phyloP scores from a whole-genome alignment of 352 stramenopile species.

The Paralagenidium karlingii region DNA sequence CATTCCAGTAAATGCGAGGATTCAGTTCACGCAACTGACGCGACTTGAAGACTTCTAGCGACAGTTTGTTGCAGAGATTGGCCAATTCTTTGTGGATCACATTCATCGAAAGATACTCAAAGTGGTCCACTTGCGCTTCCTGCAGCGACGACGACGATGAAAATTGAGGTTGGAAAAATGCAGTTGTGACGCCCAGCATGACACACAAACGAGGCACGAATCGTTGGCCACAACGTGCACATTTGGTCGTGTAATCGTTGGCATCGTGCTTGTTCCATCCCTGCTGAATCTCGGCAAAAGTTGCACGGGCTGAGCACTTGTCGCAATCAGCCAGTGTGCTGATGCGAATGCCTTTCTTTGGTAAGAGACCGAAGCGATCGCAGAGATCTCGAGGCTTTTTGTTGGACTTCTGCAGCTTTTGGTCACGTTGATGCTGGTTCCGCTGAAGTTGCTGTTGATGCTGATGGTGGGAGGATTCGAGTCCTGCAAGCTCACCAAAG shows the following conservation, averaged over 20 bases:
- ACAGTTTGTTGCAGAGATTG: slow-evolving; percentile 20
- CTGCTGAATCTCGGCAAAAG: slow-evolving; percentile 16
- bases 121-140: slow-evolving; percentile 14
- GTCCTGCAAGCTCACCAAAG: slow-evolving; percentile 1
- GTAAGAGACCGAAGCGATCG: slow-evolving; percentile 30
- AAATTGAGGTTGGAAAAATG: slow-evolving; percentile 6
- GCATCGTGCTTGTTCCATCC: slow-evolving; percentile 15
- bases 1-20: slow-evolving; percentile 42
- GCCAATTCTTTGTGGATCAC: slow-evolving; percentile 29
- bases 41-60: slow-evolving; percentile 24
- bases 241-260: slow-evolving; percentile 28
- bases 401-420: too few species aligned
- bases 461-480: not conserved
- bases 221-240: slow-evolving; percentile 11
- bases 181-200: slow-evolving; percentile 19
- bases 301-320: slow-evolving; percentile 15
- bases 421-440: slow-evolving; percentile 5
- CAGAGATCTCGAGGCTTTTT: slow-evolving; percentile 17
- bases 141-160: slow-evolving; percentile 1
- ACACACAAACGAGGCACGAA: slow-evolving; percentile 23
- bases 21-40: slow-evolving; percentile 16
- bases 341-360: slow-evolving; percentile 18
- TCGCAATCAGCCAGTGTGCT: slow-evolving; percentile 24
- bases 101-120: slow-evolving; percentile 27
- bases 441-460: not conserved